Percentiles rank a stretch among this genome's conserved stretches.
Conservation (phyloP, 371 early-diverging fungal genomes). For the Enterocytospora artemiae region DNA sequence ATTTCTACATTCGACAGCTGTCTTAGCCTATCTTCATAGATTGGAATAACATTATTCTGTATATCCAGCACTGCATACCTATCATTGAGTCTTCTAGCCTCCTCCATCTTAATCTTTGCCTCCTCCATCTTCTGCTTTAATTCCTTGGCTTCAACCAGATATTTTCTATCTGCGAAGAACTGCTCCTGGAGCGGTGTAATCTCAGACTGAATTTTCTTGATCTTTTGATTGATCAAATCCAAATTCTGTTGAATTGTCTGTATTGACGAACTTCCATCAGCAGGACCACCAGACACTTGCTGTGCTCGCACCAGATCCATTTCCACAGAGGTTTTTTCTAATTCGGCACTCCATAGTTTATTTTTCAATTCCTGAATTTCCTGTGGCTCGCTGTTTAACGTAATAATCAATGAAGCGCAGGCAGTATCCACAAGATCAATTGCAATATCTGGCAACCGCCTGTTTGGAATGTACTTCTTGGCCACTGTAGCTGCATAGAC, state of each 20-base stretch:
- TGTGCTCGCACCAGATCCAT: conserved; percentile 41
- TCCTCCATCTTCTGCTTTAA: conserved; percentile 54
- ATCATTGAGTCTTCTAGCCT: conserved; percentile 54
- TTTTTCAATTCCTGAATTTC: conserved; percentile 63
- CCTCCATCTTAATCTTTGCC: conserved; percentile 42
- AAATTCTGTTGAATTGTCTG: no score
- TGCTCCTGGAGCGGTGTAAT: conserved; percentile 49
- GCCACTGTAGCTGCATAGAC: conserved; percentile 68
- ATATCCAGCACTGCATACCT: conserved; percentile 57
- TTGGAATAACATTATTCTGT: conserved; percentile 68
- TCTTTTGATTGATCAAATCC: conserved; percentile 34
- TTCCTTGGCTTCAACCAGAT: conserved; percentile 43
- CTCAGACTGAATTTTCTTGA: conserved; percentile 34
- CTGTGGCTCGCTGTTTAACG: conserved; percentile 72
- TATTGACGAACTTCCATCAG: not conserved
- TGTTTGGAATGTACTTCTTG: conserved; percentile 68
- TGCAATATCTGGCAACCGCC: conserved; percentile 73
- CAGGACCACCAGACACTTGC: not conserved
- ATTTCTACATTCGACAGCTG: conserved; percentile 67
- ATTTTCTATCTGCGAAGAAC: conserved; percentile 46
- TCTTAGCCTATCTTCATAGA: conserved; percentile 60
- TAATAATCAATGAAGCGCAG: conserved; percentile 67
- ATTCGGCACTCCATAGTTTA: conserved; percentile 55
- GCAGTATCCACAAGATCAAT: conserved; percentile 79
- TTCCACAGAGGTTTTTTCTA: conserved; percentile 54